Conservation (phyloP, 257 asterid species). For the Gardenia jasminoides region DNA sequence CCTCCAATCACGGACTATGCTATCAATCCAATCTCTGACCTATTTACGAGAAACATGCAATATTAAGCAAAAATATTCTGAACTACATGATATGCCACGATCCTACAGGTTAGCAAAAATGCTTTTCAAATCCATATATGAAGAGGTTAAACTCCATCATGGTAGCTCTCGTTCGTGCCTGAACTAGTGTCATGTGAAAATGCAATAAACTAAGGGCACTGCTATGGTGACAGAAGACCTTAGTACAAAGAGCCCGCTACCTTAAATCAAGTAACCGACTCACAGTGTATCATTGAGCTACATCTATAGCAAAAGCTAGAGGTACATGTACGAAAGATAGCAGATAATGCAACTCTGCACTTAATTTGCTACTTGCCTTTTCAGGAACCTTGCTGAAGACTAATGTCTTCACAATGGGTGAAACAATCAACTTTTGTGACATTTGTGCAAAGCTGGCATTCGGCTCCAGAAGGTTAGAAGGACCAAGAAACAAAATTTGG, state of each 20-base stretch:
- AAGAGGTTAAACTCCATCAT: background rate
- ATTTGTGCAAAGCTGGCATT: conserved; percentile 87
- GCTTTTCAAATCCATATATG: too few relatives aligned
- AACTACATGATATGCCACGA: background rate
- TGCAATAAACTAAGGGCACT: background rate
- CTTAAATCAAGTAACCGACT: too few relatives aligned
- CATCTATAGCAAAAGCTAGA: background rate
- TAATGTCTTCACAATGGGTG: conserved; percentile 88
- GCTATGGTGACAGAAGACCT: background rate
- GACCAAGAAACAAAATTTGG: conserved; percentile 94
- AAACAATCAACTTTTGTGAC: conserved; percentile 91
- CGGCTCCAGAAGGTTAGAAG: conserved; percentile 94
- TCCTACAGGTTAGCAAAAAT: background rate
- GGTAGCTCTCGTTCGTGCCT: background rate
- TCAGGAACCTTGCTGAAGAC: conserved; percentile 98
- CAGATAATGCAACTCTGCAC: background rate
- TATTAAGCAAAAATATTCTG: background rate
- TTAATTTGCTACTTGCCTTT: conserved; percentile 48
- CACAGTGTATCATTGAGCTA: too few relatives aligned
- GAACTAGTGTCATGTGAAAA: too few relatives aligned
- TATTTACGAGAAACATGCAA: conserved; percentile 23
- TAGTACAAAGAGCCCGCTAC: background rate
- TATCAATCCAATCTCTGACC: conserved; percentile 94
- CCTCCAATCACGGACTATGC: conserved; percentile 79
- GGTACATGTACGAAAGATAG: background rate